Percentiles rank a stretch among this genome's conserved stretches.
phyloP scores from a whole-genome alignment of 2,329 filamentous ascomycete genomes.

The Stagonosporopsis chrysanthemi region DNA sequence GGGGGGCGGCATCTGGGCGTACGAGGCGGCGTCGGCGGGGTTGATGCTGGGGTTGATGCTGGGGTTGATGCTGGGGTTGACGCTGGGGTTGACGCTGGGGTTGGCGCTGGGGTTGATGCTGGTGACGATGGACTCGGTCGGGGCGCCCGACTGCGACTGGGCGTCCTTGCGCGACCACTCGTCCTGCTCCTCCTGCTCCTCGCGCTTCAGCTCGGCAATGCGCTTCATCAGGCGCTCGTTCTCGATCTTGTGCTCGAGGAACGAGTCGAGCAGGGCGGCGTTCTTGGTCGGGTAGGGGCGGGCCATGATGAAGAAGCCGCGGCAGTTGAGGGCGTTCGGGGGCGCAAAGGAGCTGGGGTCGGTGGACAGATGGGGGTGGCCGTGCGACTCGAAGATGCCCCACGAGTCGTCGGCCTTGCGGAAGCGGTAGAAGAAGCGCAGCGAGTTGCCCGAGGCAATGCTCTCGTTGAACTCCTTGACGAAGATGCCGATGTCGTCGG shows the following conservation, averaged over 20 bases:
- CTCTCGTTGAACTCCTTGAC: conserved; percentile 88
- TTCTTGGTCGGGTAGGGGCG: conserved; percentile 90
- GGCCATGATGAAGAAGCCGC: conserved; percentile 93
- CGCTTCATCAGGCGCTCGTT: conserved; percentile 86
- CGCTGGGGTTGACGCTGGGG: conserved; percentile 51
- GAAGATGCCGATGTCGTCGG: conserved; percentile 83
- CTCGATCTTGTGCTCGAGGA: conserved; percentile 95
- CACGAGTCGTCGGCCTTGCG: conserved; percentile 76
- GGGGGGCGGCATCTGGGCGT: conserved; percentile 69
- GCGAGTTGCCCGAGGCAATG: conserved; percentile 78
- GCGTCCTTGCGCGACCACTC: conserved; percentile 69
- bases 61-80: conserved; percentile 33
- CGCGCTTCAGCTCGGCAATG: conserved; percentile 82
- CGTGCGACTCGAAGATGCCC: conserved; percentile 87
- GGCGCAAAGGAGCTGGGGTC: conserved; percentile 69
- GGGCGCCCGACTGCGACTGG: conserved; percentile 30
- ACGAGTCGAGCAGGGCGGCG: conserved; percentile 84
- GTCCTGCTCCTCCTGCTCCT: conserved; percentile 82
- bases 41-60: conserved; percentile 55
- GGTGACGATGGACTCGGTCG: conserved; percentile 47
- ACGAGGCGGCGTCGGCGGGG: conserved; percentile 50
- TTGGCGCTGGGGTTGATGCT: too few species aligned
- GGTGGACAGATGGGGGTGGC: conserved; percentile 84
- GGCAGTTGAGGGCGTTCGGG: conserved; percentile 70
- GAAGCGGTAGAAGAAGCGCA: conserved; percentile 88